Evolutionary conservation across 257 asterid genomes (phyloP).

Genomic region (Petunia secreta): DNA sequence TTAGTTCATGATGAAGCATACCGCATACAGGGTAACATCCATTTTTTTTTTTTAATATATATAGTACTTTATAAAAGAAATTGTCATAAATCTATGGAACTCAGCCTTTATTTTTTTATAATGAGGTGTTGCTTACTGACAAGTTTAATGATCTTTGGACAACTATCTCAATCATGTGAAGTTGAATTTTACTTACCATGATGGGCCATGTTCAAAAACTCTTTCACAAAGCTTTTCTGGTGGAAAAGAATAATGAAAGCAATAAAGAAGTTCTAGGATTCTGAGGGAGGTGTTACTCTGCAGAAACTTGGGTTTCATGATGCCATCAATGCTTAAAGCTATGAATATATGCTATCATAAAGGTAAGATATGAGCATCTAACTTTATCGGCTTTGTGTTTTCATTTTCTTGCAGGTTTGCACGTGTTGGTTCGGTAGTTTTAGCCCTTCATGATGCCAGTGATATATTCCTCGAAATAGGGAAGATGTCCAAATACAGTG

Average conservation of each 20-base stretch:
- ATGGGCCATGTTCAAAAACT: neutral
- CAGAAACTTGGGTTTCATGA: neutral
- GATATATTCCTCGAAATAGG: slow-evolving; percentile 87
- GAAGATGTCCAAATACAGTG: slow-evolving; percentile 95
- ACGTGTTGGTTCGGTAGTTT: slow-evolving; percentile 78
- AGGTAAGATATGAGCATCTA: slow-evolving; percentile 8
- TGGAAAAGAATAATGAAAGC: neutral
- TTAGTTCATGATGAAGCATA: neutral
- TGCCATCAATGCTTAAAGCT: slow-evolving; percentile 12
- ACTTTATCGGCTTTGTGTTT: neutral
- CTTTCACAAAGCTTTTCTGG: slow-evolving; percentile 1
- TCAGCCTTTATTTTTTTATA: neutral
- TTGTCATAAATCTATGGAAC: neutral
- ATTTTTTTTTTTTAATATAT: neutral
- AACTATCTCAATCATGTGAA: slow-evolving; percentile 8
- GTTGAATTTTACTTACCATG: neutral
- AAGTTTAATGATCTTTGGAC: neutral
- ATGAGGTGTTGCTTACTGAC: neutral
- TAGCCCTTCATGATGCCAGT: slow-evolving; percentile 96
- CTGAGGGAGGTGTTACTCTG: neutral
- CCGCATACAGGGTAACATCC: neutral
- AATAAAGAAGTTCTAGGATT: neutral
- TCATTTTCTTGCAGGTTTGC: slow-evolving; percentile 64
- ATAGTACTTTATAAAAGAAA: neutral
- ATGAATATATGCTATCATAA: slow-evolving; percentile 5